Evolutionary conservation across 768 basidiomycete species (phyloP).

Genomic region (Tulasnella sp.): DNA sequence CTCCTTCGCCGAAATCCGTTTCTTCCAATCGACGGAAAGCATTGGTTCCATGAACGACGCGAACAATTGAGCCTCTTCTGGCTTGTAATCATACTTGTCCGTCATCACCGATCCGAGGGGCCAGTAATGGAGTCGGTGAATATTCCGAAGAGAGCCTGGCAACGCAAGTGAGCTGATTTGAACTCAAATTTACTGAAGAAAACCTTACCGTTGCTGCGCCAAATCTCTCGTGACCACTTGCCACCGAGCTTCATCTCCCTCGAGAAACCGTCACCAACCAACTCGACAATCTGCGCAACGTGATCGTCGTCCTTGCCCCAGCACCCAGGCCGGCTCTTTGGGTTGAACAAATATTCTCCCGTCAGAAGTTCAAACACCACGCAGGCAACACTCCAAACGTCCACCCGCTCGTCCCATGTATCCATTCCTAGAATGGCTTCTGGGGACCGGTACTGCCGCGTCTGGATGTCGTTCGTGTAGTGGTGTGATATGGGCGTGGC

Average conservation of each 20-base stretch:
- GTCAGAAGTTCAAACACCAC: slow-evolving; percentile 84
- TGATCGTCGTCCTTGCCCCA: slow-evolving; percentile 94
- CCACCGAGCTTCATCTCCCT: slow-evolving; percentile 69
- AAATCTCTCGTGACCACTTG: slow-evolving; percentile 72
- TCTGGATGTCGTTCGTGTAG: slow-evolving; percentile 92
- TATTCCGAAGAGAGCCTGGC: slow-evolving; percentile 59
- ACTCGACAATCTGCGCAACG: slow-evolving; percentile 87
- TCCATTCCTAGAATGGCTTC: slow-evolving; percentile 81
- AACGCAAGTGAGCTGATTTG: background rate
- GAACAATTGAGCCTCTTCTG: slow-evolving; percentile 43
- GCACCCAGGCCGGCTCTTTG: slow-evolving; percentile 63
- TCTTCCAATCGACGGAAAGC: slow-evolving; percentile 56
- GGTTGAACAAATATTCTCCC: slow-evolving; percentile 86
- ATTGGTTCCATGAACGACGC: slow-evolving; percentile 64
- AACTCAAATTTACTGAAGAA: background rate
- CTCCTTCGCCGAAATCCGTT: slow-evolving; percentile 58
- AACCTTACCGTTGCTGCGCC: slow-evolving; percentile 35
- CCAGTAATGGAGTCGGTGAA: slow-evolving; percentile 64
- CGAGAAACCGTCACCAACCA: slow-evolving; percentile 61
- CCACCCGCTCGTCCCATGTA: slow-evolving; percentile 76
- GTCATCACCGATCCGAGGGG: slow-evolving; percentile 71
- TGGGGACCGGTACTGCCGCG: slow-evolving; percentile 90
- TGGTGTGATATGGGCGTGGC: slow-evolving; percentile 84
- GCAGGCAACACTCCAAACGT: slow-evolving; percentile 88
- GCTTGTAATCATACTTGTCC: slow-evolving; percentile 73